phyloP scores from a whole-genome alignment of 352 stramenopile genomes.

The Elongisporangium prolatum region DNA sequence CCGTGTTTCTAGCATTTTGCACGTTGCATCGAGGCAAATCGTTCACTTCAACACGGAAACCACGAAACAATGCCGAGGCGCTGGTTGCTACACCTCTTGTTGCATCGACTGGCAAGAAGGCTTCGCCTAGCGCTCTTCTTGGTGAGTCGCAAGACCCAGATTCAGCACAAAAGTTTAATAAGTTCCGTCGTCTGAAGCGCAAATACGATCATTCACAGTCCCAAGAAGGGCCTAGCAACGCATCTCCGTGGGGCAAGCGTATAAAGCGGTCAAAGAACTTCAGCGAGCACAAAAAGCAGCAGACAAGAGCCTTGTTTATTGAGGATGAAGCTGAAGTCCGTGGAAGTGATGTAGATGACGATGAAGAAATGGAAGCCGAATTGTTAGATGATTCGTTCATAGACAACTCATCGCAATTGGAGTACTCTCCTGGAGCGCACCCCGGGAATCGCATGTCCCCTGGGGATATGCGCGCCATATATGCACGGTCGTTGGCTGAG shows the following conservation, averaged over 20 bases:
- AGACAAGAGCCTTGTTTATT: slow-evolving; percentile 47
- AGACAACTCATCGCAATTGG: slow-evolving; percentile 74
- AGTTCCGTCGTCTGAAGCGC: slow-evolving; percentile 63
- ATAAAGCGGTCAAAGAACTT: slow-evolving; percentile 49
- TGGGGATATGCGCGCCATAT: slow-evolving; percentile 75
- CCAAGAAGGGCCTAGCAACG: slow-evolving; percentile 13
- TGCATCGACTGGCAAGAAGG: slow-evolving; percentile 4
- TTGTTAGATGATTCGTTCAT: slow-evolving; percentile 71
- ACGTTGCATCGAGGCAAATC: slow-evolving; percentile 42
- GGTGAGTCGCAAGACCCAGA: slow-evolving; percentile 33
- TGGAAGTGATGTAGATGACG: slow-evolving; percentile 58
- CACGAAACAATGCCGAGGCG: not conserved
- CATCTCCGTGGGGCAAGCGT: slow-evolving; percentile 56
- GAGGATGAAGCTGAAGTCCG: slow-evolving; percentile 60
- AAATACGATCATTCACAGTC: slow-evolving; percentile 61
- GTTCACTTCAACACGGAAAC: slow-evolving; percentile 2
- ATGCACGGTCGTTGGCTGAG: slow-evolving; percentile 61
- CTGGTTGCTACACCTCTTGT: slow-evolving; percentile 1
- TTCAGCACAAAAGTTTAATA: slow-evolving; percentile 52
- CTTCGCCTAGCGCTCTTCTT: slow-evolving; percentile 53
- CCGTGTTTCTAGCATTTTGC: slow-evolving; percentile 70
- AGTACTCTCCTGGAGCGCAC: slow-evolving; percentile 47
- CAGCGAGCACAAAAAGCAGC: slow-evolving; percentile 22
- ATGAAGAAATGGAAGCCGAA: slow-evolving; percentile 27
- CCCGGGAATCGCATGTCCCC: slow-evolving; percentile 25